Base-by-base conservation (phyloP, 768 basidiomycete species). In the Tylopilus subfusipes region DNA sequence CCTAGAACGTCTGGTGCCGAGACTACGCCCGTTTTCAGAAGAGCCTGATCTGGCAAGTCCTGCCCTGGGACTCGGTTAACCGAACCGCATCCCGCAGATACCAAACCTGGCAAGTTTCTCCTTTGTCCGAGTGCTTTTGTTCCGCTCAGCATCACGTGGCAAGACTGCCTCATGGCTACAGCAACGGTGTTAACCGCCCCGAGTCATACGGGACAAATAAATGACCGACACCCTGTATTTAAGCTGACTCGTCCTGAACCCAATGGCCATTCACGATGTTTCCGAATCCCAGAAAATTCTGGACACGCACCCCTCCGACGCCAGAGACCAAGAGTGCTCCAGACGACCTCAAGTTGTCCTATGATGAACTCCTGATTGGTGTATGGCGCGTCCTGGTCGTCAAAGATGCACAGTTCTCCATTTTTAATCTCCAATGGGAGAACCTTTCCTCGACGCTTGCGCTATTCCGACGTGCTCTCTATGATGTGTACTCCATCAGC, bases 331-430 rank as follows among this genome's bases (percentile, higher is more conserved):
- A 22, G 7, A 48, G 18, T n/a, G 5, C 50, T 33, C 11, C 50
- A 24, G 34, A 39, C 10, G 13, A 49, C 24, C 42, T 33, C 29
- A 50, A 61, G 5, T 11, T 12, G 27, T 21, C 39, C 12, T 57
- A 52, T 16, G 39, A 57, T 5, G 66, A 68, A 36, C 43, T 57
- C 29, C 42, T 10, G 6, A 53, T 68, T 29, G 66, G 66, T 12
- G 49, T 68, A 29, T 68, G 66, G 66, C 67, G 65, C 18, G 24
- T 69, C 31, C 50, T 64, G 9, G 33, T 68, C 16, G 19, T 48
- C 19, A 58, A 62, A 10, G 55, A 63, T 19, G 36, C 47, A 12
- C n/a, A 14, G 13, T 51, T 55, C n/a, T 39, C 31, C 14, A 21
- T 54, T 3, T 48, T 59, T 33, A 48, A 48, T 24, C 31, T 64